Evolutionary conservation across 306 rosid genomes (phyloP).

Genomic region (Lathyrus oleraceus): DNA sequence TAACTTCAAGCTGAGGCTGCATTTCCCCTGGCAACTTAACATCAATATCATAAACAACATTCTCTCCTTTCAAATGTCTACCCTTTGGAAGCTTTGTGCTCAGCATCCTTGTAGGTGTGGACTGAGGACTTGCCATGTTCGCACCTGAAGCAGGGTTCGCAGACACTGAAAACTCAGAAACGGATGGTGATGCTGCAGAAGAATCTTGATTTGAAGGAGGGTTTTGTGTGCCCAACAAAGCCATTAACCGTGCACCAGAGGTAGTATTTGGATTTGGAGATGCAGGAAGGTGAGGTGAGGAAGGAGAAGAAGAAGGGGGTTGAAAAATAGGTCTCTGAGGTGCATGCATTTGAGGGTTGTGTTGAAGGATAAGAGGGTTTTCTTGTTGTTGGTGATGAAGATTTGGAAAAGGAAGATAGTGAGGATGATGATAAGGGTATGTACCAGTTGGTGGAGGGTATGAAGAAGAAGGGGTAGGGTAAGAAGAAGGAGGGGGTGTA

Average conservation of each 20-base stretch:
- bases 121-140: conserved; percentile 33
- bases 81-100: conserved; percentile 63
- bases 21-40: conserved; percentile 54
- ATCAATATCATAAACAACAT: conserved; percentile 58
- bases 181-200: conserved; percentile 7
- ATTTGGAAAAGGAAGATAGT: conserved; percentile 46
- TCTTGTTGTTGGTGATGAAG: conserved; percentile 31
- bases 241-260: conserved; percentile 58
- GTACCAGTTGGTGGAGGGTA: conserved; percentile 73
- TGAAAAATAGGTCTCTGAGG: conserved; percentile 46
- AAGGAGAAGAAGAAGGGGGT: conserved; percentile 38
- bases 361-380: conserved; percentile 40
- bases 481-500: conserved; percentile 47
- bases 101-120: conserved; percentile 56
- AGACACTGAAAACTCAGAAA: conserved; percentile 37
- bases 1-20: conserved; percentile 79
- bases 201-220: conserved; percentile 45
- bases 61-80: conserved; percentile 57
- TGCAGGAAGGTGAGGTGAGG: neutral
- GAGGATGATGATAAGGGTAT: conserved; percentile 48
- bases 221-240: conserved; percentile 49
- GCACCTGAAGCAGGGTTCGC: conserved; percentile 31
- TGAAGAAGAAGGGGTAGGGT: conserved; percentile 58
- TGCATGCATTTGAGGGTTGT: conserved; percentile 45
- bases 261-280: conserved; percentile 43